Conservation (phyloP, 345 rosid genomes). For the Corymbia maculata region DNA sequence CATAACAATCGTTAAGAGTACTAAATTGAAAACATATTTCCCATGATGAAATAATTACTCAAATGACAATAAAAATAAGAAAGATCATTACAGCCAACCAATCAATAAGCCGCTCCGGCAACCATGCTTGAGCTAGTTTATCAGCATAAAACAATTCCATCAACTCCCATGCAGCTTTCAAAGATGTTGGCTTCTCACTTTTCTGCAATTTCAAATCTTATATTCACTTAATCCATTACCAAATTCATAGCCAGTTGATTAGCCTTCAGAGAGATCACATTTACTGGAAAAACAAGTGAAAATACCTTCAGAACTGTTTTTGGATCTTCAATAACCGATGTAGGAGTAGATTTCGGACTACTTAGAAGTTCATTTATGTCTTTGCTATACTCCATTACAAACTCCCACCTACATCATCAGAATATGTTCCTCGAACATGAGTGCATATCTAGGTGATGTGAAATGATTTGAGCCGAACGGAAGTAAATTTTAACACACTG, state of each 20-base stretch:
- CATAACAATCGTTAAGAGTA: neutral
- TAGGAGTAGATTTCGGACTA: constrained; percentile 17
- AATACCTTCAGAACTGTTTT: constrained; percentile 48
- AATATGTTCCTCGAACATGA: neutral
- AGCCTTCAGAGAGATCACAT: neutral
- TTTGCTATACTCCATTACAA: constrained; percentile 80
- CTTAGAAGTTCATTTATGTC: constrained; percentile 65
- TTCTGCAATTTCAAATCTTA: constrained; percentile 19
- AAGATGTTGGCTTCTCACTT: constrained; percentile 43
- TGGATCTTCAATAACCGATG: constrained; percentile 51
- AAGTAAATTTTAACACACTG: neutral
- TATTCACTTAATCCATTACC: neutral
- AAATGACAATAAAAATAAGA: neutral
- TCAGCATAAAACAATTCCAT: constrained; percentile 85
- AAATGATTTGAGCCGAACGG: neutral
- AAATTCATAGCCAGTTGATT: neutral
- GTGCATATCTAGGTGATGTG: neutral
- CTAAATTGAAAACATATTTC: neutral
- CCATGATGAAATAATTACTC: neutral
- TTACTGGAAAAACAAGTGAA: neutral
- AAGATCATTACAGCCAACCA: constrained; percentile 86
- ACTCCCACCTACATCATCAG: constrained; percentile 60
- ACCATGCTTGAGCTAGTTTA: constrained; percentile 61
- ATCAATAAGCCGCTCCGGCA: constrained; percentile 77
- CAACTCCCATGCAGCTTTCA: constrained; percentile 97